Percentiles rank a stretch among this genome's conserved stretches.
Conservation (phyloP, 2,329 filamentous ascomycete genomes). For the Diaporthe helianthi region DNA sequence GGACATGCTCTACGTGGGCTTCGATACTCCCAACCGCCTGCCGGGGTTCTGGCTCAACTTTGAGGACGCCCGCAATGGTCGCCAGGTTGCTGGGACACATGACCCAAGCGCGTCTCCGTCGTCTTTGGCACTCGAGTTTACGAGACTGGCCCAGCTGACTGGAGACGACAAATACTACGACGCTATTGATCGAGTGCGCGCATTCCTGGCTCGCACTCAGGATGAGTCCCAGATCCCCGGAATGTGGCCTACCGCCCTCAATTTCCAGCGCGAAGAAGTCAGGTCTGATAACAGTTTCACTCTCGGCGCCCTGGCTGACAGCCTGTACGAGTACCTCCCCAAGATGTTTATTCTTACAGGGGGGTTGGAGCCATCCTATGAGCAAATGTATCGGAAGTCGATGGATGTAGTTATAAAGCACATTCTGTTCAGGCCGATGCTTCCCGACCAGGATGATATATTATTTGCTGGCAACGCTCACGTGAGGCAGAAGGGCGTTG, state of each 20-base stretch:
- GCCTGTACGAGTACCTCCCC: slow-evolving; percentile 65
- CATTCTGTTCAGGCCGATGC: slow-evolving; percentile 74
- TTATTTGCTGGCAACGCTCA: slow-evolving; percentile 61
- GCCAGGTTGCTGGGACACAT: slow-evolving; percentile 44
- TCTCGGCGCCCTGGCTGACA: slow-evolving; percentile 62
- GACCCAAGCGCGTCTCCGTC: slow-evolving; percentile 53
- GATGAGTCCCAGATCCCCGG: slow-evolving; percentile 75
- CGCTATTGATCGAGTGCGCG: slow-evolving; percentile 65
- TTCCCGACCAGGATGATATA: slow-evolving; percentile 66
- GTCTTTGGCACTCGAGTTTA: slow-evolving; percentile 75
- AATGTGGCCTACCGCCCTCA: slow-evolving; percentile 74
- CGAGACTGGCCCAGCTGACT: slow-evolving; percentile 72
- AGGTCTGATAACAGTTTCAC: slow-evolving; percentile 51
- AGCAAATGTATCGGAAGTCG: slow-evolving; percentile 66
- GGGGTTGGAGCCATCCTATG: slow-evolving; percentile 66
- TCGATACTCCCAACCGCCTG: slow-evolving; percentile 54
- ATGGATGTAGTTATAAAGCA: slow-evolving; percentile 67
- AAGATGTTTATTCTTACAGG: slow-evolving; percentile 72
- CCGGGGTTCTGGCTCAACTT: slow-evolving; percentile 65
- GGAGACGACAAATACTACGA: slow-evolving; percentile 75
- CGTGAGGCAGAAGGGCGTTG: slow-evolving; percentile 38
- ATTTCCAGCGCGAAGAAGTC: slow-evolving; percentile 60
- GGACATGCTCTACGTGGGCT: slow-evolving; percentile 74
- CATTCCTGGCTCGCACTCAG: slow-evolving; percentile 73
- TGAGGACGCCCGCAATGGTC: slow-evolving; percentile 45